Evolutionary conservation across 108 stramenopile genomes (phyloP).

Genomic region (Poteriospumella lacustris): DNA sequence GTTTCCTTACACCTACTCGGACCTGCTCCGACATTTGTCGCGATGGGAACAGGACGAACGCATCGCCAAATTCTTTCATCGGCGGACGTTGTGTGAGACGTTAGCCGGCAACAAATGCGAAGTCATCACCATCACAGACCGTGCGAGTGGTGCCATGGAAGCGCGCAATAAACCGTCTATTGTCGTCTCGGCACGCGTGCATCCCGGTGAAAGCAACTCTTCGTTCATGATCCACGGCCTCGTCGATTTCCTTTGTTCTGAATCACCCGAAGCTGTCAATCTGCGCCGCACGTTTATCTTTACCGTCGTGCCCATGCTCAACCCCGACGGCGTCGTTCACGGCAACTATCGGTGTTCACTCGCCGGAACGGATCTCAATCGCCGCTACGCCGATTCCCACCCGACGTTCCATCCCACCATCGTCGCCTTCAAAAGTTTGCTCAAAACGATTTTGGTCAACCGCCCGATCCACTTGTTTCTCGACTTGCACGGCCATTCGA

Average conservation of each 20-base stretch:
- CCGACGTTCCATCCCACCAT: constrained; percentile 44
- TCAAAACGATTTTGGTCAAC: constrained; percentile 5
- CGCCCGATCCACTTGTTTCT: constrained; percentile 44
- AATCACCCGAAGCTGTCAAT: constrained; percentile 33
- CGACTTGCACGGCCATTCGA: constrained; percentile 60
- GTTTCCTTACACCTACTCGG: constrained; percentile 19
- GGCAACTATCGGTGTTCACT: constrained; percentile 59
- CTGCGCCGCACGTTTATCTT: constrained; percentile 50
- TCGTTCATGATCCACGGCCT: constrained; percentile 61
- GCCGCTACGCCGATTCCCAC: constrained; percentile 43
- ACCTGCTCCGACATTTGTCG: not conserved
- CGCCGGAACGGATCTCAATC: constrained; percentile 56
- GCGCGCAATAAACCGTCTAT: not conserved
- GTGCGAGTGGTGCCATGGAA: not conserved
- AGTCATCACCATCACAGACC: constrained; percentile 34
- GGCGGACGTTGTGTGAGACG: constrained; percentile 34
- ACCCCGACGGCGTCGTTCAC: constrained; percentile 59
- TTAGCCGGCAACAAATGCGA: constrained; percentile 40
- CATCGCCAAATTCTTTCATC: not conserved
- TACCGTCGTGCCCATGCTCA: constrained; percentile 60
- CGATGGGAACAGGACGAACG: not conserved
- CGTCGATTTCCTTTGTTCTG: constrained; percentile 48
- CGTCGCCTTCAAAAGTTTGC: constrained; percentile 36
- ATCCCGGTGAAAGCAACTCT: constrained; percentile 57
- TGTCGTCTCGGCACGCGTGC: constrained; percentile 47